Conservation (phyloP, 441 rosid species). For the Biscutella auriculata region DNA sequence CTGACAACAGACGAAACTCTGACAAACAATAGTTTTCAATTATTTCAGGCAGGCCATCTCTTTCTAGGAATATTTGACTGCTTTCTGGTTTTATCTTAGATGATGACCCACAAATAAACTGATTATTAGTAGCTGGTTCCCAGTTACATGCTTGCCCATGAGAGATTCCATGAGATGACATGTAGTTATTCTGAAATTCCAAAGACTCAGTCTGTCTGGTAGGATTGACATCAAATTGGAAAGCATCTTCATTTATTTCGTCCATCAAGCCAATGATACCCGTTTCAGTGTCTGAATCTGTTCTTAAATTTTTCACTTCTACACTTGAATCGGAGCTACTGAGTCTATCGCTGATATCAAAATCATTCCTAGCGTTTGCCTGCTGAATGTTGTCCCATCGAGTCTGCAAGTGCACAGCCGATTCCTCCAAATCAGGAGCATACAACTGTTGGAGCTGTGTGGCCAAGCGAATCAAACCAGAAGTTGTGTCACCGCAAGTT, state of each 20-base stretch:
- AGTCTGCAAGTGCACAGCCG: conserved; percentile 72
- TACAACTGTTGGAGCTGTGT: conserved; percentile 74
- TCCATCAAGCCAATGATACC: conserved; percentile 55
- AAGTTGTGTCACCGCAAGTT: conserved; percentile 83
- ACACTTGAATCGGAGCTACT: conserved; percentile 30
- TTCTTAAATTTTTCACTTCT: conserved; percentile 26
- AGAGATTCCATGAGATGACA: conserved; percentile 31
- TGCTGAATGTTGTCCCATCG: conserved; percentile 66
- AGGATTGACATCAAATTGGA: conserved; percentile 38
- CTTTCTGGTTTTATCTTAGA: conserved; percentile 34
- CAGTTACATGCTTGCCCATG: conserved; percentile 33
- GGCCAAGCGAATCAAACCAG: conserved; percentile 65
- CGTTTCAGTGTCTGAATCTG: conserved; percentile 24
- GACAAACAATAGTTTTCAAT: conserved; percentile 78
- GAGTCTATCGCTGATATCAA: conserved; percentile 26
- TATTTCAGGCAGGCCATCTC: conserved; percentile 50
- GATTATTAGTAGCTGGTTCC: conserved; percentile 30
- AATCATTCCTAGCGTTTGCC: conserved; percentile 36
- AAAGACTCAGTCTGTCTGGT: conserved; percentile 29
- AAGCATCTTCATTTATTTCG: conserved; percentile 77
- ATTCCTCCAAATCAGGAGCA: conserved; percentile 93
- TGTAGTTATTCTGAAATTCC: conserved; percentile 26
- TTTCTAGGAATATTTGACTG: conserved; percentile 42
- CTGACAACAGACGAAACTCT: conserved; percentile 46
- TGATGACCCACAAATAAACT: conserved; percentile 31